Base-by-base conservation (phyloP, 2,329 filamentous ascomycete genomes). In the Drechslerella dactyloides region DNA sequence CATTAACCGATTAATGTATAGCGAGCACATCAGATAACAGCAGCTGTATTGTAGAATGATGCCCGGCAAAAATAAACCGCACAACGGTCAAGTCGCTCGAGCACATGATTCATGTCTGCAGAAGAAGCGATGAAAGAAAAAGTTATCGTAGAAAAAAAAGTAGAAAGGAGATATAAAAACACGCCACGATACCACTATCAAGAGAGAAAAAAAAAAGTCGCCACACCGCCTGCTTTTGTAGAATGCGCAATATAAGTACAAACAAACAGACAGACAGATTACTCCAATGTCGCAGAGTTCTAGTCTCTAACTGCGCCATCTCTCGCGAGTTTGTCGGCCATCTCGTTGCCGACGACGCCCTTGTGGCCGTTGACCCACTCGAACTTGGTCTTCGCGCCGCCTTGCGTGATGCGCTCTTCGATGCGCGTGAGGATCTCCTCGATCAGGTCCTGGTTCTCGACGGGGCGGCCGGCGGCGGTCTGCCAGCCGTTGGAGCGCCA, bases 321-420 rank as follows among this genome's bases (percentile, higher is more conserved):
- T 24, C 68, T 65, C 54, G 68, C 68, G 40, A 72, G 27, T 24
- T 65, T 72, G 35, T 72, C 68, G n/a, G 68, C 68, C 68, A 72
- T 72, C 44, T 72, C 68, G 24, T 72, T 72, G 23, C 68, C 68
- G 1, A 72, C 68, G 21, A 65, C 60, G 13, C 83, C 83, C 24
- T 84, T 84, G 78, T 99, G 94, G 0, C 92, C 94, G 80, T 96
- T 96, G 52, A 97, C 87, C 93, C 93, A 97, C 74, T 87, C 84
- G 77, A 96, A 94, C 60, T 85, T 81, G 0, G 90, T 96, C 74
- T 82, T 80, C 1, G 84, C 84, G 15, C 85, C 86, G 0, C 83
- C 81, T 59, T 80, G 82, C 54, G 86, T 84, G 27, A 62, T 53
- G 54, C 91, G 84, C 78, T 90, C 85, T 23, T 89, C 86, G 55